Evolutionary conservation across 1,139 yeast species (phyloP), one percentile per base, ranked within the genome.

Genomic region (Candida buenavistaensis): DNA sequence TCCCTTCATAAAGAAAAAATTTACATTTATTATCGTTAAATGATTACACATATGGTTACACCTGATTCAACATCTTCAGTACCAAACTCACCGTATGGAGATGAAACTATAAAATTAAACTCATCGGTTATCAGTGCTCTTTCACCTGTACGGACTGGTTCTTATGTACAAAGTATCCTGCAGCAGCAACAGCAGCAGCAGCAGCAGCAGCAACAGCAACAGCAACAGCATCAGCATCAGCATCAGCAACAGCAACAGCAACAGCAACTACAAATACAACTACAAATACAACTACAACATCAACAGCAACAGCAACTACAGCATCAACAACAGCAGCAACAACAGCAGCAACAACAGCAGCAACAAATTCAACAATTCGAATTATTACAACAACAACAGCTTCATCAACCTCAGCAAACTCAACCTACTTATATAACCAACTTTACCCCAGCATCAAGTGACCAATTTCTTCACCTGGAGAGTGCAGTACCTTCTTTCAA

Each of bases 81-180:
- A 13, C 30, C 41, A 13, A 30, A 40, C 8, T 40, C 45, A n/a
- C 49, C 47, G 17, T 59, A 53, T 35, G 47, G 54, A n/a, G 60
- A 55, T 29, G 60, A 56, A 29, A 51, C 59, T 23, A 51, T 54
- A 30, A 46, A 43, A 33, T 41, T 54, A 41, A 52, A 49, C 34
- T 39, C 48, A 14, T 53, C 58, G 12, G 41, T 51, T 24, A 37
- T 49, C 4, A 45, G 51, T 23, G 41, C 56, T 5, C 37, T 52
- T 7, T 47, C 54, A 12, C 43, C 40, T 15, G 38, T 40, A 6
- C 32, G 29, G 22, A 22, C 31, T 5, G 6, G 28, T 14, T 11
- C 12, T 10, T 24, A 24, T 17, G 23, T 30, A 12, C 33, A 23
- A 2, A 29, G 12, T 23, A 17, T 35, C 23, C 30, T 20, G 15